phyloP scores from a whole-genome alignment of 2,329 filamentous ascomycete species.

The Xylariales sp. region DNA sequence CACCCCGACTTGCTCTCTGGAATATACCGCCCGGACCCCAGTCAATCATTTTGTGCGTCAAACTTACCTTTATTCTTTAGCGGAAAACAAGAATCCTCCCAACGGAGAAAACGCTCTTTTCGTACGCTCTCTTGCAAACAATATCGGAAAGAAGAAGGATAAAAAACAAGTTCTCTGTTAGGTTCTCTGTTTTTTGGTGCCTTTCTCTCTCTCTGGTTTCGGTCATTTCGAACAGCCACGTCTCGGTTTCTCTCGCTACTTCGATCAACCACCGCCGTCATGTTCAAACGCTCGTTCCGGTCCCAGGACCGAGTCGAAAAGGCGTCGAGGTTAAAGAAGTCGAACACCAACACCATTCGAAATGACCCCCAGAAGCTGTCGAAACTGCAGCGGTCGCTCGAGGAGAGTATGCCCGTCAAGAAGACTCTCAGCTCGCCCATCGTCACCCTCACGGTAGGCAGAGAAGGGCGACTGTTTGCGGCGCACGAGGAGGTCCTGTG shows the following conservation, averaged over 20 bases:
- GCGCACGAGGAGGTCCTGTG: constrained; percentile 90
- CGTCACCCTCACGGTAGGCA: constrained; percentile 79
- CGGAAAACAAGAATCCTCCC: constrained; percentile 6
- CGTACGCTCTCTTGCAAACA: constrained; percentile 45
- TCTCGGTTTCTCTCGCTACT: constrained; percentile 26
- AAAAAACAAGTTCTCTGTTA: constrained; percentile 10
- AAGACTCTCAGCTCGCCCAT: constrained; percentile 58
- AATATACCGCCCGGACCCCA: constrained; percentile 45
- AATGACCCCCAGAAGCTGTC: constrained; percentile 68
- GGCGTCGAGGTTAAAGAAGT: constrained; percentile 77
- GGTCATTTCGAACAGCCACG: constrained; percentile 24
- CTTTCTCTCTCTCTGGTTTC: constrained; percentile 20
- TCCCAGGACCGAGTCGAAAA: constrained; percentile 85
- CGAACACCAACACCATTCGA: constrained; percentile 47
- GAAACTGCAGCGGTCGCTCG: constrained; percentile 81
- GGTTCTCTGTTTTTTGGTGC: constrained; percentile 27
- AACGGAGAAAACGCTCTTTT: constrained; percentile 40
- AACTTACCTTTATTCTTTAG: constrained; percentile 16
- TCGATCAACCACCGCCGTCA: constrained; percentile 41
- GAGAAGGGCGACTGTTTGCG: constrained; percentile 84
- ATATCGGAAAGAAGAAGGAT: constrained; percentile 13
- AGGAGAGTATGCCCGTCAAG: constrained; percentile 39
- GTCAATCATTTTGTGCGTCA: constrained; percentile 43
- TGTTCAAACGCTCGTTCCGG: constrained; percentile 92
- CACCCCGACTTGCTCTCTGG: constrained; percentile 28